Evolutionary conservation across 768 basidiomycete genomes (phyloP).

Genomic region (Phanerodontia chrysosporium): DNA sequence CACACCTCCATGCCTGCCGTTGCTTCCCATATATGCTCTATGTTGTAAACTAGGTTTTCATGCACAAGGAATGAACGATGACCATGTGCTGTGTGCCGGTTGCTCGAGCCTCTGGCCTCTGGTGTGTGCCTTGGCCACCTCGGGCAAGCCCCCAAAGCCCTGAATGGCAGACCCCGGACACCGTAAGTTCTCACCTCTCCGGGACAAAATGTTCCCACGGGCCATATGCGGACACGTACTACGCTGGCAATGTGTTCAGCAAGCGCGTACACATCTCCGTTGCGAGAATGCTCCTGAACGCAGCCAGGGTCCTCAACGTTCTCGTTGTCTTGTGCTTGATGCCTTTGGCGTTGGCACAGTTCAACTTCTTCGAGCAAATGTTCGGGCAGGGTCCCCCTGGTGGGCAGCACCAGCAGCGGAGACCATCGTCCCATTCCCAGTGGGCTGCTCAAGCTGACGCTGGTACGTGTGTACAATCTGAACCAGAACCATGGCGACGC

Average conservation of each 20-base stretch:
- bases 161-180: slow-evolving; percentile 5
- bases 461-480: slow-evolving; percentile 38
- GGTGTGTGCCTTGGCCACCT: too few relatives aligned
- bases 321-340: slow-evolving; percentile 32
- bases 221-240: slow-evolving; percentile 2
- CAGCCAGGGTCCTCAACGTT: background rate
- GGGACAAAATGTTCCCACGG: background rate
- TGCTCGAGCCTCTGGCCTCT: too few relatives aligned
- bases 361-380: slow-evolving; percentile 77
- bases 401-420: slow-evolving; percentile 49
- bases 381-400: slow-evolving; percentile 58
- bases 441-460: slow-evolving; percentile 64
- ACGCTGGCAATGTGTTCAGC: background rate
- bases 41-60: slow-evolving; percentile 1
- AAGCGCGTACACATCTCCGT: background rate
- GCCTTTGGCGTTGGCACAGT: slow-evolving; percentile 54
- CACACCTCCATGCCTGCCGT: background rate
- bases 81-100: background rate
- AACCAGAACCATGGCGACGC: background rate
- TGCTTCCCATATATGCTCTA: background rate
- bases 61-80: background rate
- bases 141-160: too few relatives aligned
- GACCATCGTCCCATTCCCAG: slow-evolving; percentile 49
- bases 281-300: background rate
- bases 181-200: background rate